Evolutionary conservation across 768 basidiomycete genomes (phyloP), one percentile per base, ranked within the genome.

Genomic region (Trametes cingulata): DNA sequence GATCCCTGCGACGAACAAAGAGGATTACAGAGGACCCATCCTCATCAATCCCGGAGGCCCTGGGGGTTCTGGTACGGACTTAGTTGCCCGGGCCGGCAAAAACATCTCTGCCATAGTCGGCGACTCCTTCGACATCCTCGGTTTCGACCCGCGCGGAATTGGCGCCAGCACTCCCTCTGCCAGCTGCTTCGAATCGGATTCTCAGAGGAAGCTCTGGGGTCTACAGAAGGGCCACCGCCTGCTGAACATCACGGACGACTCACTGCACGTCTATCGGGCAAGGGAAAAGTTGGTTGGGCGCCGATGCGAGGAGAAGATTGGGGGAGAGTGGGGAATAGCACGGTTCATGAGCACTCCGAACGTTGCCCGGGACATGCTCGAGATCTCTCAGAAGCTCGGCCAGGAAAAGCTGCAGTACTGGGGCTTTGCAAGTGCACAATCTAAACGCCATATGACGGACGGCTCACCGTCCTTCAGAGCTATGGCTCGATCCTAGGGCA

Each of bases 361-460:
- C 19, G 70, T 72, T 15, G 68, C 73, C 12, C 61, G 68, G 14
- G 73, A 74, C 54, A 72, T 74, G 73, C 57, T 74, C 22, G 51
- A 61, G 42, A 74, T 74, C 46, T 60, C 58, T 1, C 51, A 65
- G 37, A 67, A 68, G 24, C 67, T 70, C n/a, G 72, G 73, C 0
- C 52, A 58, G 22, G 71, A 73, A 19, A 69, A 68, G 60, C 55
- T 74, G 43, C 63, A 69, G 35, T 74, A 72, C 54, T 73, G 69
- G 69, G 73, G 72, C 7, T 70, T 71, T 54, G 65, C 63, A 35
- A 58, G 65, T 56, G 35, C 7, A 6, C 14, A 12, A 0, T 14
- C 24, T 15, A 6, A 2, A 40, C 56, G 3, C 8, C 22, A 9
- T 14, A 6, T 5, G 14, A 2, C 6, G 6, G 3, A 10, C 20